phyloP scores from a whole-genome alignment of 768 basidiomycete genomes.

The Amanita brunnescens region DNA sequence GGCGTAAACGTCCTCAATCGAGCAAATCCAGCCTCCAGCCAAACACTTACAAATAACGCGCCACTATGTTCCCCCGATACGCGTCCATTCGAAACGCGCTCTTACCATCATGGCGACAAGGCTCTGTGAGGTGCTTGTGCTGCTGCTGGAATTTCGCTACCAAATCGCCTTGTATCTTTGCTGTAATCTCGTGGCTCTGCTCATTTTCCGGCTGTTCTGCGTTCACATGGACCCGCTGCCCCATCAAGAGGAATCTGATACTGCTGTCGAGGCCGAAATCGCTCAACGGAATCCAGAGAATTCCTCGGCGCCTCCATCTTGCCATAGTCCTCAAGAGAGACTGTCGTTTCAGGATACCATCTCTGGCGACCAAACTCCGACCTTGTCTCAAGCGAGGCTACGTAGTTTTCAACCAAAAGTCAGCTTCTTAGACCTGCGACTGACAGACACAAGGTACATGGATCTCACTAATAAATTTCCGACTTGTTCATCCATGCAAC shows the following conservation, averaged over 20 bases:
- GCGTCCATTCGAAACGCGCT: conserved; percentile 1
- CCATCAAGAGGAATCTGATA: background rate
- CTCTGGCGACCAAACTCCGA: background rate
- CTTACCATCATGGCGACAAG: background rate
- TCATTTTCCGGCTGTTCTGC: background rate
- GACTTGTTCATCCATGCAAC: background rate
- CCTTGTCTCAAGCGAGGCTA: background rate
- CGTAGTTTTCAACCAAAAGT: background rate
- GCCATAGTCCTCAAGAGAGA: background rate
- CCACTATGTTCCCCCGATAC: background rate
- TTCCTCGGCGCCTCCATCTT: background rate
- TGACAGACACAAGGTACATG: conserved; percentile 1
- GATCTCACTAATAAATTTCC: background rate
- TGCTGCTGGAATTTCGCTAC: background rate
- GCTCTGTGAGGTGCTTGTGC: background rate
- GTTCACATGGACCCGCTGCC: background rate
- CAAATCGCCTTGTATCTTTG: background rate
- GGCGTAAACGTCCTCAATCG: background rate
- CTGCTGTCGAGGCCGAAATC: background rate
- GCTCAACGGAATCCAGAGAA: background rate
- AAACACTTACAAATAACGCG: background rate
- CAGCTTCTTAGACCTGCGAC: conserved; percentile 3
- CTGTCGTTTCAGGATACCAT: background rate
- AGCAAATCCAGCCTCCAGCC: background rate
- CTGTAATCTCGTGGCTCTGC: background rate